phyloP scores from a whole-genome alignment of 495 filamentous ascomycete genomes.

The Sporormia fimetaria region DNA sequence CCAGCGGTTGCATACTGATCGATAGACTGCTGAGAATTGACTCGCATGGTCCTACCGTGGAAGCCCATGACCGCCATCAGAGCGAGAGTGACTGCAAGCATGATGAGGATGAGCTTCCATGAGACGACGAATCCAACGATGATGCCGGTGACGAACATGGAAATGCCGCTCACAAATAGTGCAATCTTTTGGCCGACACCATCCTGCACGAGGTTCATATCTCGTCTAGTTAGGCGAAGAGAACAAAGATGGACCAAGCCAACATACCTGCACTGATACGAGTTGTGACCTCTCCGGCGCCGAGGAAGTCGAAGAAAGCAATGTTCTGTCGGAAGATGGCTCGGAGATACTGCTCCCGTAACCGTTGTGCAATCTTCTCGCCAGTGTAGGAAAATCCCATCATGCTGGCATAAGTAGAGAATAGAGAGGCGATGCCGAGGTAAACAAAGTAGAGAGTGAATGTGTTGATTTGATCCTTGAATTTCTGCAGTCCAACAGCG shows the following conservation, averaged over 20 bases:
- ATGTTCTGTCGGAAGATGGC: constrained; percentile 85
- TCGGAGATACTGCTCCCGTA: constrained; percentile 70
- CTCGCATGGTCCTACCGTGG: constrained; percentile 62
- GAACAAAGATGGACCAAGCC: constrained; percentile 5
- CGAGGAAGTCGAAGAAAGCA: constrained; percentile 83
- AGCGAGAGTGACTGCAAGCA: constrained; percentile 63
- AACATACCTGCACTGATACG: constrained; percentile 57
- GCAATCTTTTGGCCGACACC: constrained; percentile 35
- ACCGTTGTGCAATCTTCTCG: constrained; percentile 75
- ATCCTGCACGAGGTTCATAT: constrained; percentile 49
- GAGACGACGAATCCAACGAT: constrained; percentile 29
- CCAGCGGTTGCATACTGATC: constrained; percentile 73
- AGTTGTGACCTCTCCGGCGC: constrained; percentile 85
- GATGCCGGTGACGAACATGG: constrained; percentile 31
- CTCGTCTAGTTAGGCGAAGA: constrained; percentile 23
- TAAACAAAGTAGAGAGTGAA: constrained; percentile 79
- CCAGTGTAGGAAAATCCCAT: constrained; percentile 90
- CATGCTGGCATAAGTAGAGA: constrained; percentile 68
- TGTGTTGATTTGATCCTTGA: constrained; percentile 18
- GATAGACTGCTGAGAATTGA: constrained; percentile 64
- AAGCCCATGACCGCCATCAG: constrained; percentile 63
- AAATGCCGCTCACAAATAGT: constrained; percentile 23
- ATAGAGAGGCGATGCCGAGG: constrained; percentile 74
- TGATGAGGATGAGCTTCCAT: constrained; percentile 54
- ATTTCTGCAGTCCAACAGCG: constrained; percentile 1